Percentiles rank a stretch among this genome's conserved stretches.
phyloP scores from a whole-genome alignment of 495 filamentous ascomycete species.

The Aspergillus indologenus region DNA sequence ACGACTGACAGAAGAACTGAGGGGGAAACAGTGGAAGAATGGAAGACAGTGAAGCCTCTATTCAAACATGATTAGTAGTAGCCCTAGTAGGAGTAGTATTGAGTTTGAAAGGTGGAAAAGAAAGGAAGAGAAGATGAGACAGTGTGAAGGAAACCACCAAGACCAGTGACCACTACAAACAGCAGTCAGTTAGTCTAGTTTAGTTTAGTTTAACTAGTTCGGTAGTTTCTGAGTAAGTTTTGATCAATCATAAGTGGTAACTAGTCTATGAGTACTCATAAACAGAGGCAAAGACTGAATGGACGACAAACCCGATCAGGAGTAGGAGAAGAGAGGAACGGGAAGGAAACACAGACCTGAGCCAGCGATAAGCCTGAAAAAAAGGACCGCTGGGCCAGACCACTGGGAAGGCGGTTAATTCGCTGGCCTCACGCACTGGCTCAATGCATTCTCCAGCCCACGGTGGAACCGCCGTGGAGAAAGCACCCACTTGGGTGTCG shows the following conservation, averaged over 20 bases:
- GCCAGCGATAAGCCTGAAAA: neutral
- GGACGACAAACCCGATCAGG: neutral
- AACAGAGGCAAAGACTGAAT: slow-evolving; percentile 1
- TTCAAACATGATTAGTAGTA: neutral
- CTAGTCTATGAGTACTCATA: neutral
- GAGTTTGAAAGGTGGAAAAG: neutral
- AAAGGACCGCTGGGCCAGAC: neutral
- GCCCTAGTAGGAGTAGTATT: no score
- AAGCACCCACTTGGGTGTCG: neutral
- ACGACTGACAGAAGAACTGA: neutral
- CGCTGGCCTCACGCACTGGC: neutral
- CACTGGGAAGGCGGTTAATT: neutral
- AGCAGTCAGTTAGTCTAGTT: no score
- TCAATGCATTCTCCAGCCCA: neutral
- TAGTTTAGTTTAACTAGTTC: no score
- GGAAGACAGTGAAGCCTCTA: neutral
- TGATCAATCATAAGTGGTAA: no score
- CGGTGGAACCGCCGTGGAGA: neutral
- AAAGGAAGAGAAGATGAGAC: neutral
- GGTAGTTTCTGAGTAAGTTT: no score
- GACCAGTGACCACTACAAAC: no score
- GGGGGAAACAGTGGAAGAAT: neutral
- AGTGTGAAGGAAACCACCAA: no score
- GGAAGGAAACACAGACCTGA: neutral
- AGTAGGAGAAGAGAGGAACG: neutral